Evolutionary conservation across 805 yeast species (phyloP), one percentile per base, ranked within the genome.

Genomic region (Starmerella sirachaensis): DNA sequence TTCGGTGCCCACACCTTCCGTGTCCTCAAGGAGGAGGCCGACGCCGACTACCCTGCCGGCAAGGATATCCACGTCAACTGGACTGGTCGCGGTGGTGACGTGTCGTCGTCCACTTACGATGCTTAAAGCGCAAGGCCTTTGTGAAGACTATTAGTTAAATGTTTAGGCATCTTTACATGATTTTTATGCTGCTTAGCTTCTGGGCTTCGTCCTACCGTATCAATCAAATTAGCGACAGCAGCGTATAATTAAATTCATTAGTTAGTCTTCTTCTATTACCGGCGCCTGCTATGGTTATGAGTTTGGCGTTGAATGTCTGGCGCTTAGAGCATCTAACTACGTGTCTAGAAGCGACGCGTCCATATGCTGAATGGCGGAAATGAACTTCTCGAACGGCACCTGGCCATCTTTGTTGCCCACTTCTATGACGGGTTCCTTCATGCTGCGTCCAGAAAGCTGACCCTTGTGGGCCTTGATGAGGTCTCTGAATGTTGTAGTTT

Each of bases 1-100:
- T 88, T 88, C 59, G 98, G 98, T 69, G 97, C 98, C 51, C 98
- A 88, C 76, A 91, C 98, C 59, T 88, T 91, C 85, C 75, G 75
- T 65, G 93, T 91, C 49, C 70, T 85, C 61, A 94, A 94, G 55
- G 91, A 88, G 65, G 63, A 55, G 55, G 94, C 84, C 55, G 70
- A 73, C 59, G 84, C 68, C 37, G 65, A 65, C 60, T 72, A 81
- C 66, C 88, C 91, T 68, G 76, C 66, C 51, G 91, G 72, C 57
- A 67, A 74, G 52, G 76, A 78, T 70, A 79, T 88, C 65, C 98
- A 88, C 70, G 72, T 91, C 60, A 88, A 88, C 91, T 88, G 98
- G 98, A 88, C 97, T 52, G 97, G 97, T 64, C 77, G 76, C 58
- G 97, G 98, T 68, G 98, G 98, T 72, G 78, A 91, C 67, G 82